Percentiles rank a stretch among this genome's conserved stretches.
Conservation (phyloP, 768 basidiomycete species). For the Kwoniella mangroviensis region DNA sequence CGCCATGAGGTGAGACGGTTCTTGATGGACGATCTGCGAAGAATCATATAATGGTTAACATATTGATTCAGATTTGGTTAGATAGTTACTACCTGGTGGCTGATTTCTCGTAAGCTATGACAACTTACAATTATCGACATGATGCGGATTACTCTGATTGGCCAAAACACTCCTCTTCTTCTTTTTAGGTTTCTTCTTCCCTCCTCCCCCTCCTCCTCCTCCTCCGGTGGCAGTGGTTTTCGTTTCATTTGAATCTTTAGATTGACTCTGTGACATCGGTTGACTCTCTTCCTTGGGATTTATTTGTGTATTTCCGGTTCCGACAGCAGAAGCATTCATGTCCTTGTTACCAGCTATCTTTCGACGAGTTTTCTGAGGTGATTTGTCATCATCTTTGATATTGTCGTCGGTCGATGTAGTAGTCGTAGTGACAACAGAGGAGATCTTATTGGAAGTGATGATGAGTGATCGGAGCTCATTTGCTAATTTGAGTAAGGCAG, state of each 20-base stretch:
- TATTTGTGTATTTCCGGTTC: too few species aligned
- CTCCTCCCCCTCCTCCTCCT: not conserved
- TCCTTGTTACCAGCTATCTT: conserved; percentile 16
- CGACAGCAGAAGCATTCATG: not conserved
- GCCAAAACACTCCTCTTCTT: conserved; percentile 91
- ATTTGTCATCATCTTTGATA: conserved; percentile 15
- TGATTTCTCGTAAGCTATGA: too few species aligned
- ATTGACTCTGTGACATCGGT: conserved; percentile 16
- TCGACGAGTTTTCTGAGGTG: conserved; percentile 20
- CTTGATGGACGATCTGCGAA: conserved; percentile 47
- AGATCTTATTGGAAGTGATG: conserved; percentile 26
- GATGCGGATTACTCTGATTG: conserved; percentile 94
- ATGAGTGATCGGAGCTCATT: conserved; percentile 38
- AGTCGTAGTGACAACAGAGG: conserved; percentile 13
- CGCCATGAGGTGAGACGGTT: conserved; percentile 26
- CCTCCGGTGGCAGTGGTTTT: conserved; percentile 1
- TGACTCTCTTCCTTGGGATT: conserved; percentile 7
- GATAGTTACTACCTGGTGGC: too few species aligned
- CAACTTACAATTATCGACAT: conserved; percentile 74
- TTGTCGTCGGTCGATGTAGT: conserved; percentile 1
- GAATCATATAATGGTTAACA: too few species aligned
- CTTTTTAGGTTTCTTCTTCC: conserved; percentile 68
- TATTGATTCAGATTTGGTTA: too few species aligned
- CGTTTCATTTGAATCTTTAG: conserved; percentile 20
- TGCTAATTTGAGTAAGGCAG: conserved; percentile 32